Evolutionary conservation across 148 eudicot species (phyloP).

Genomic region (Vaccinium vitisidaea): DNA sequence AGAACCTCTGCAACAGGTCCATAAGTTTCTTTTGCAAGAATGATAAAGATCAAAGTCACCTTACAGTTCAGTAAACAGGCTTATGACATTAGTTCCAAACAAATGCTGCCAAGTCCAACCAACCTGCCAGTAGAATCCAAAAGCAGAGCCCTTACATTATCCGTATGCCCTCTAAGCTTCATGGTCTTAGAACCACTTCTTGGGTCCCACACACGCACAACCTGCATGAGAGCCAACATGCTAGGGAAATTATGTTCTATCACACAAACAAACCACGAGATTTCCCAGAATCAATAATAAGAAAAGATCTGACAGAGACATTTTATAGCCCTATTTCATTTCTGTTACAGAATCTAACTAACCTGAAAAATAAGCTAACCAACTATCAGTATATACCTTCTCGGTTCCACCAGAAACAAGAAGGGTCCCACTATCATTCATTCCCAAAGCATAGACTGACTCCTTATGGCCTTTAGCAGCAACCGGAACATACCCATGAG

Average conservation of each 20-base stretch:
- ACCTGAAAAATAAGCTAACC: not conserved
- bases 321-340: not conserved
- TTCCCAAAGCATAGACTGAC: conserved; percentile 94
- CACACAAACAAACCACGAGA: not conserved
- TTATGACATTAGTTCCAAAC: not conserved
- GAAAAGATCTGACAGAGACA: not conserved
- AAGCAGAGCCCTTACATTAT: conserved; percentile 85
- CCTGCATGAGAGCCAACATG: conserved; percentile 40
- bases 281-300: conserved; percentile 4
- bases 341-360: not conserved
- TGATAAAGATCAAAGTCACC: not conserved
- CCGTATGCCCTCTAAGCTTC: conserved; percentile 98
- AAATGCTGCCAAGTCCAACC: conserved; percentile 23
- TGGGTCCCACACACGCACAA: conserved; percentile 97
- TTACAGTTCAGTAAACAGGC: not conserved
- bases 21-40: not conserved
- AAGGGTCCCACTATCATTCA: conserved; percentile 81
- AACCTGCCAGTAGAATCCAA: conserved; percentile 96
- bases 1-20: not conserved
- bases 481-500: conserved; percentile 73
- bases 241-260: not conserved
- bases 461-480: conserved; percentile 98
- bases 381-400: conserved; percentile 53
- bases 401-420: conserved; percentile 99
- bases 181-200: conserved; percentile 92